Percentiles rank a stretch among this genome's conserved stretches.
Evolutionary conservation across 257 asterid species (phyloP).

Genomic region (Solanum medicagineum): DNA sequence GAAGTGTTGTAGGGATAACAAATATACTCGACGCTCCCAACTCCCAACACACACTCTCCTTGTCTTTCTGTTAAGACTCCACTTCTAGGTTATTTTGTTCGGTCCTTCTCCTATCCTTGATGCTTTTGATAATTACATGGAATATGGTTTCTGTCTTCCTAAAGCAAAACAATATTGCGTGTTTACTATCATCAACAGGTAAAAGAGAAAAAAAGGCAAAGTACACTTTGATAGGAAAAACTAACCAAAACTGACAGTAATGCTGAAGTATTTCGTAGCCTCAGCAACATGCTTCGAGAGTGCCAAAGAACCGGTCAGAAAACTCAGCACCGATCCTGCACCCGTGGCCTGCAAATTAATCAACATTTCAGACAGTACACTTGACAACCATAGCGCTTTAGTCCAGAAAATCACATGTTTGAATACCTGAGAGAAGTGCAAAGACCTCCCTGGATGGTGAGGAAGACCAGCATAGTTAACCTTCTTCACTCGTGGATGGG

Average conservation of each 20-base stretch:
- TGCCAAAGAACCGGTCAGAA: conserved; percentile 73
- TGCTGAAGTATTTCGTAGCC: conserved; percentile 64
- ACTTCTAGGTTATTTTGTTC: neutral
- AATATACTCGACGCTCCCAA: too few relatives aligned
- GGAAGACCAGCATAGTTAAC: conserved; percentile 85
- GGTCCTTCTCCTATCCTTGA: neutral
- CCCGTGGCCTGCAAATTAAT: conserved; percentile 59
- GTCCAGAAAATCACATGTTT: neutral
- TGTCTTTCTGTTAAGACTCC: neutral
- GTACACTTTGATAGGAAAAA: neutral
- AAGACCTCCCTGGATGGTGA: conserved; percentile 58
- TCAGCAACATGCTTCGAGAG: conserved; percentile 81
- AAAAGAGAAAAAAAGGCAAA: neutral
- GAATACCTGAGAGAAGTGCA: conserved; percentile 82
- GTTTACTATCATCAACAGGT: neutral
- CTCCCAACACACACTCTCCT: neutral
- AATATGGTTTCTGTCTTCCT: neutral
- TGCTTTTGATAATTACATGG: neutral
- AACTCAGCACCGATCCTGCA: conserved; percentile 95
- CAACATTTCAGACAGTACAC: neutral
- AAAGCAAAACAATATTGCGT: neutral
- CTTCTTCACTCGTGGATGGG: conserved; percentile 62
- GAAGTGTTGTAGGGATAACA: too few relatives aligned
- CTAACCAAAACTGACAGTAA: conserved; percentile 88
- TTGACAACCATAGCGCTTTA: neutral